phyloP scores from a whole-genome alignment of 257 asterid genomes.

The Capsicum pubescens region DNA sequence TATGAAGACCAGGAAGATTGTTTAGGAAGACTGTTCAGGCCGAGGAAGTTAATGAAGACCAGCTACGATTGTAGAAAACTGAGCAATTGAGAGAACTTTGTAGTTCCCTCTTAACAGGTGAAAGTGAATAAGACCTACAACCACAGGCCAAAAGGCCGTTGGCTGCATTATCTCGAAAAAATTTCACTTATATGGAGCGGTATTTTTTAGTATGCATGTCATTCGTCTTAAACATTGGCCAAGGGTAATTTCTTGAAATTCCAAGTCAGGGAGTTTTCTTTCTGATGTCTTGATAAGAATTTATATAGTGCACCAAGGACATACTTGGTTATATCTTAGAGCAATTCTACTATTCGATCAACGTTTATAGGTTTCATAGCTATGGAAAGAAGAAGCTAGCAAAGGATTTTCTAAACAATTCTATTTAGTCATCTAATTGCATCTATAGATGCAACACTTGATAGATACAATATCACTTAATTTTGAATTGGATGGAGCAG shows the following conservation, averaged over 20 bases:
- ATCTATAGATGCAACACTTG: too few species aligned
- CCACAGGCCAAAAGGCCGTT: slow-evolving; percentile 77
- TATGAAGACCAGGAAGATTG: slow-evolving; percentile 55
- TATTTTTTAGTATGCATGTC: slow-evolving; percentile 98
- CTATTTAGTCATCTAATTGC: too few species aligned
- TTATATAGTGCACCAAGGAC: too few species aligned
- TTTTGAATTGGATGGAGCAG: too few species aligned
- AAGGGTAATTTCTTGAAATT: slow-evolving; percentile 65
- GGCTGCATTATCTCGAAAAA: slow-evolving; percentile 90
- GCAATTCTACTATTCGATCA: too few species aligned
- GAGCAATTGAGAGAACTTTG: slow-evolving; percentile 85
- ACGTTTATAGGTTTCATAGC: too few species aligned
- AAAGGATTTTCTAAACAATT: too few species aligned
- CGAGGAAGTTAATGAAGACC: slow-evolving; percentile 58
- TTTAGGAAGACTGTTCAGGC: slow-evolving; percentile 79
- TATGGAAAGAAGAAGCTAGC: too few species aligned
- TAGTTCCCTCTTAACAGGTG: slow-evolving; percentile 70
- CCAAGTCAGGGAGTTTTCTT: not conserved
- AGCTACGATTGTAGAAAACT: slow-evolving; percentile 73
- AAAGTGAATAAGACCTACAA: slow-evolving; percentile 38
- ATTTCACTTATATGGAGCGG: slow-evolving; percentile 96
- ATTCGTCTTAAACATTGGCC: slow-evolving; percentile 65
- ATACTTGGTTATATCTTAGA: too few species aligned
- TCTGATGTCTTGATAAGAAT: too few species aligned
- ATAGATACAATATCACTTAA: too few species aligned